A percentile compares a stretch with the other conserved stretches of the same genome.
These are phyloP conservation scores for Geotrichum candidum DNA, from an alignment of 1,139 yeast genomes.

Conservation along the genomic window DNA sequence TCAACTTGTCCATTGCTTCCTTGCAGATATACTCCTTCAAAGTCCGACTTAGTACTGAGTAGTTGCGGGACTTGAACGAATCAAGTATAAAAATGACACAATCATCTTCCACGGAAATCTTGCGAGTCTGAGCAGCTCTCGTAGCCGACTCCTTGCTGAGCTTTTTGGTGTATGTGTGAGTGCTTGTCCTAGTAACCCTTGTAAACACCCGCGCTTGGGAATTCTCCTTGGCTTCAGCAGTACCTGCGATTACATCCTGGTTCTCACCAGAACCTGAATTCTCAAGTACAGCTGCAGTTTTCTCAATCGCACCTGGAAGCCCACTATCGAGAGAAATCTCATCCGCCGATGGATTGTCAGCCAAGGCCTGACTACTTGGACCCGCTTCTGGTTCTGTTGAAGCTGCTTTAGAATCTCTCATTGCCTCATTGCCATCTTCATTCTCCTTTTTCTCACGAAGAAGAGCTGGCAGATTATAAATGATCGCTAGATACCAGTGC, in stretches of 20 bases:
- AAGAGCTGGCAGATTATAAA: conserved; percentile 28
- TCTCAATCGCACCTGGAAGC: background rate
- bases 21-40: conserved; percentile 58
- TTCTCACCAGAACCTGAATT: background rate
- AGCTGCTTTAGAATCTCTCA: background rate
- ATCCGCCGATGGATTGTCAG: background rate
- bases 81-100: conserved; percentile 64
- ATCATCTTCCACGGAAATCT: conserved; percentile 2
- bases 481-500: conserved; percentile 79
- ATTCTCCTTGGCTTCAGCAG: background rate
- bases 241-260: background rate
- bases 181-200: conserved; percentile 6
- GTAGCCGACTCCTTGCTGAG: background rate
- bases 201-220: background rate
- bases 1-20: conserved; percentile 63
- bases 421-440: background rate
- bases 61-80: conserved; percentile 43
- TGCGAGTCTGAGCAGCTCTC: background rate
- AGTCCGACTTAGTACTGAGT: conserved; percentile 40
- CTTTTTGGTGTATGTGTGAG: background rate
- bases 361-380: background rate
- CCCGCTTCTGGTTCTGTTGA: background rate
- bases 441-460: conserved; percentile 14
- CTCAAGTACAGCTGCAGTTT: background rate
- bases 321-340: background rate